phyloP scores from a whole-genome alignment of 768 basidiomycete species.

The Tricholoma bakamatsutake region DNA sequence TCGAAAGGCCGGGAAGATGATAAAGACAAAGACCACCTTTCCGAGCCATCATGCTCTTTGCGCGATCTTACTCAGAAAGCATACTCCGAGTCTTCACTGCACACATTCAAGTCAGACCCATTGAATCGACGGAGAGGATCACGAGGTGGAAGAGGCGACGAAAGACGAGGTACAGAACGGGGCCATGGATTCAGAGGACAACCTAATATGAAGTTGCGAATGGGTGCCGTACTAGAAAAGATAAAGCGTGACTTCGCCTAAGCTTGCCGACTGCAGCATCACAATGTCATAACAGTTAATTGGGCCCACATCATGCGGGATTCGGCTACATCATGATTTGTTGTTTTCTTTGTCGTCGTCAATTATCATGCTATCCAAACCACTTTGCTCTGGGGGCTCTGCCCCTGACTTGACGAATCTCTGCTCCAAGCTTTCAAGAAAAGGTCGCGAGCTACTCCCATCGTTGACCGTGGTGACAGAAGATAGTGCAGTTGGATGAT shows the following conservation, averaged over 20 bases:
- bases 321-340: conserved; percentile 20
- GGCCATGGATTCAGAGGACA: conserved; percentile 38
- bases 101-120: conserved; percentile 49
- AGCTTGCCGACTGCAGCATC: conserved; percentile 6
- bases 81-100: conserved; percentile 53
- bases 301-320: conserved; percentile 4
- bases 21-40: conserved; percentile 12
- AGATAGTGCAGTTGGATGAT: conserved; percentile 66
- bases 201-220: conserved; percentile 76
- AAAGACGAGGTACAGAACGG: conserved; percentile 18
- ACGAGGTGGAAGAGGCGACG: conserved; percentile 13
- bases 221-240: conserved; percentile 82
- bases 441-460: conserved; percentile 32
- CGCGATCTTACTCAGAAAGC: conserved; percentile 60
- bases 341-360: conserved; percentile 55
- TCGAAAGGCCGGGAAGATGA: conserved; percentile 13
- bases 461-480: conserved; percentile 47
- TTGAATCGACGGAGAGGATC: conserved; percentile 23
- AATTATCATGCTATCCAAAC: conserved; percentile 37
- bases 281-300: conserved; percentile 1
- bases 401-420: conserved; percentile 54
- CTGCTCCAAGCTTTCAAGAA: conserved; percentile 50
- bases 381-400: conserved; percentile 24
- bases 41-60: conserved; percentile 27
- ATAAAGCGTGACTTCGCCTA: conserved; percentile 60